Evolutionary conservation across 1,284 basidiomycete genomes (phyloP).

Genomic region (Wallemia ichthyophaga): DNA sequence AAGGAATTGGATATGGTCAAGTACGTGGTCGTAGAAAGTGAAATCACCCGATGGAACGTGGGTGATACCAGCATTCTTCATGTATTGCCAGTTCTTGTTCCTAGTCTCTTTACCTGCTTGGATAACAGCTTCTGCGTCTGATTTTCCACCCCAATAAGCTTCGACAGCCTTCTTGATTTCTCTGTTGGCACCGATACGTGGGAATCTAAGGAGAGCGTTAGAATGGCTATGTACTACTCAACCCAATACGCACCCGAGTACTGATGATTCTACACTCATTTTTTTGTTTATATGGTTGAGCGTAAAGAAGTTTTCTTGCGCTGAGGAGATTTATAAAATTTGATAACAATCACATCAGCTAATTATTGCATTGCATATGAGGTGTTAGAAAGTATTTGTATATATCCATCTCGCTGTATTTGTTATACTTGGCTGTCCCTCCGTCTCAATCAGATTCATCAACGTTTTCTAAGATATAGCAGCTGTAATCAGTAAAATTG

Average conservation of each 20-base stretch:
- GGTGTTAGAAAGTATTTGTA: no score
- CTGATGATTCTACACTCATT: neutral
- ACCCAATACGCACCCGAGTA: neutral
- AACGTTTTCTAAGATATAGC: no score
- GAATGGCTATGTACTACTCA: neutral
- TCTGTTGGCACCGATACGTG: conserved; percentile 85
- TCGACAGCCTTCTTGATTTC: conserved; percentile 98
- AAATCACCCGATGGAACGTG: conserved; percentile 93
- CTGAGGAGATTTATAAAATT: neutral
- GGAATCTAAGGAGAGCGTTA: conserved; percentile 61
- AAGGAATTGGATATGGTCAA: conserved; percentile 89
- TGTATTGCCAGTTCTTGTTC: conserved; percentile 61
- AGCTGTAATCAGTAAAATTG: no score
- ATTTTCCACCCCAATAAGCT: conserved; percentile 90
- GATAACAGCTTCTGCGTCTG: conserved; percentile 60
- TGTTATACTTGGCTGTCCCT: no score
- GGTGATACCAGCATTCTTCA: conserved; percentile 71
- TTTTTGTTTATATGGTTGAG: no score
- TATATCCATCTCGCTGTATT: no score
- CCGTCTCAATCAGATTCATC: no score
- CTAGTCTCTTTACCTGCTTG: conserved; percentile 66
- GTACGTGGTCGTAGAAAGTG: conserved; percentile 93
- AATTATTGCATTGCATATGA: neutral
- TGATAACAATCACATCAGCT: neutral
- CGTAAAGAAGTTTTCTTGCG: neutral